These are phyloP conservation scores for Plasmodium knowlesi DNA, from an alignment of 169 alveolate genomes.

Conservation along the genomic window DNA sequence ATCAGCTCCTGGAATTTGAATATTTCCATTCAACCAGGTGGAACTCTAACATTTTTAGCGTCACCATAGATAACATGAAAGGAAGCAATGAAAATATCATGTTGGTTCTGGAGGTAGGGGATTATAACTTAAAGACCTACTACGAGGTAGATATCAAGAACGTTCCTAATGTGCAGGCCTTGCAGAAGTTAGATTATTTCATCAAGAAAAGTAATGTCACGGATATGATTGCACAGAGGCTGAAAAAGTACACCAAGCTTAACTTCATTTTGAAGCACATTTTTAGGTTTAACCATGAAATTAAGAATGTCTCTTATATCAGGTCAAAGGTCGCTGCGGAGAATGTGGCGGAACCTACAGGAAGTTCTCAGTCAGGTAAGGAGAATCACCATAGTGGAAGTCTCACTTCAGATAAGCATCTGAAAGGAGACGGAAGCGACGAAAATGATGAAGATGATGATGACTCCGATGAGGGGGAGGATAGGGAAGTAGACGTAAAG, in stretches of 20 bases:
- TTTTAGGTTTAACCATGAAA: constrained; percentile 8
- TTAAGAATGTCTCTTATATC: constrained; percentile 34
- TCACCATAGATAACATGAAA: constrained; percentile 65
- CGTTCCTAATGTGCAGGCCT: not conserved
- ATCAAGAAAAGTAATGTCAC: constrained; percentile 37
- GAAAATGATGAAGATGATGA: not conserved
- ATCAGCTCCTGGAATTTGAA: constrained; percentile 67
- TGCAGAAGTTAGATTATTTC: constrained; percentile 58
- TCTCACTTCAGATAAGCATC: not conserved
- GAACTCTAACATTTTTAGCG: constrained; percentile 38
- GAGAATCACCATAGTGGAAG: not conserved
- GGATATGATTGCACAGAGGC: constrained; percentile 7
- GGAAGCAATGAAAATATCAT: constrained; percentile 42
- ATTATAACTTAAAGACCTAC: constrained; percentile 25
- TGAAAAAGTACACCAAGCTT: constrained; percentile 24
- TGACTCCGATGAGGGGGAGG: no score
- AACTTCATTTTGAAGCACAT: constrained; percentile 9
- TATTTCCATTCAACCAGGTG: constrained; percentile 69
- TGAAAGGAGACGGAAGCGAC: not conserved
- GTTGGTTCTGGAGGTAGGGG: constrained; percentile 43
- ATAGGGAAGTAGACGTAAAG: not conserved
- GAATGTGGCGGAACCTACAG: not conserved
- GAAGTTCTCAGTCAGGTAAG: not conserved
- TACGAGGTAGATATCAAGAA: constrained; percentile 37
- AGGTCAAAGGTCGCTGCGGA: not conserved